phyloP scores from a whole-genome alignment of 2,329 filamentous ascomycete species.

The Fusarium sp. region DNA sequence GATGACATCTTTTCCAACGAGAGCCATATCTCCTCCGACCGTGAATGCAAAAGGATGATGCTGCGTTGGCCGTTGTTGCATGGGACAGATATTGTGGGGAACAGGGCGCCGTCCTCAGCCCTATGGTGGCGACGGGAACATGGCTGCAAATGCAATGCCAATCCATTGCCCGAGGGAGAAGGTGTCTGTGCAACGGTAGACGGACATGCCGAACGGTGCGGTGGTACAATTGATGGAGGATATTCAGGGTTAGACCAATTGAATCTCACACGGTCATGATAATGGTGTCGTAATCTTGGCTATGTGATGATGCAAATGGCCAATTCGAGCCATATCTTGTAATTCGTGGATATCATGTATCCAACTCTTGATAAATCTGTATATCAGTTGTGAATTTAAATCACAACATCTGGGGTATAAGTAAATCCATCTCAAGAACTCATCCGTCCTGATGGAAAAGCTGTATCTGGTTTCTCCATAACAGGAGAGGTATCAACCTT shows the following conservation, averaged over 20 bases:
- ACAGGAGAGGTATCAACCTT: background rate
- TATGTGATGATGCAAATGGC: background rate
- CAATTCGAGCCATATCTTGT: background rate
- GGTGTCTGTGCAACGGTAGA: background rate
- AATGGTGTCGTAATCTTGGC: background rate
- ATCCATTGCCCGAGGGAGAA: background rate
- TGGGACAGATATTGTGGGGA: background rate
- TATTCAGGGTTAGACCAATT: background rate
- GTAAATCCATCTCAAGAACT: background rate
- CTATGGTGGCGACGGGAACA: conserved; percentile 6
- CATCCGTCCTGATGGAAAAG: background rate
- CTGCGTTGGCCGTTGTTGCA: conserved; percentile 1
- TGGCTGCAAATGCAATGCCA: background rate
- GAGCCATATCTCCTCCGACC: background rate
- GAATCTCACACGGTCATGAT: background rate
- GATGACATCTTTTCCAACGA: background rate
- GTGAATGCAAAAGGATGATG: background rate
- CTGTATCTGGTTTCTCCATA: background rate
- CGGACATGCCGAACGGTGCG: background rate
- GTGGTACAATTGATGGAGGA: background rate
- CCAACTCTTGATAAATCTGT: background rate
- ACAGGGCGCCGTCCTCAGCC: conserved; percentile 4
- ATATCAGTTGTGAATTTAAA: background rate
- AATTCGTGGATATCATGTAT: background rate
- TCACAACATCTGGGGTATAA: conserved; percentile 1